phyloP scores from a whole-genome alignment of 2,329 filamentous ascomycete species.

The Aspergillus amoenus region DNA sequence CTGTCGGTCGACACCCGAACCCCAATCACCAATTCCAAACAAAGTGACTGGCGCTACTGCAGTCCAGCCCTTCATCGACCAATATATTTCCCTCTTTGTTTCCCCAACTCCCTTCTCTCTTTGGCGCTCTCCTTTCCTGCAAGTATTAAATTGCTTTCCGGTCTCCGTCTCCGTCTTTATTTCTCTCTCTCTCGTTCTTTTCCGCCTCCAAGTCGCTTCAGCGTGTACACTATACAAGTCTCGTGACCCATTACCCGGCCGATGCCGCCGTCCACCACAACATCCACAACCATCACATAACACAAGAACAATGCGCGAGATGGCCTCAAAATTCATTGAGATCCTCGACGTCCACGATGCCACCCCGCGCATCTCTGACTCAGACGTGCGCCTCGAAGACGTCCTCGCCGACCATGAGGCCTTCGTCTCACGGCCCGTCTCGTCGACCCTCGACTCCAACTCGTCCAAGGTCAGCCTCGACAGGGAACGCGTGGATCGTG shows the following conservation, averaged over 20 bases:
- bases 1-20: neutral
- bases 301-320: conserved; percentile 26
- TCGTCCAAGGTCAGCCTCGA: conserved; percentile 35
- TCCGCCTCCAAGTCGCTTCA: neutral
- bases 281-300: neutral
- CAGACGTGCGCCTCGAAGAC: conserved; percentile 45
- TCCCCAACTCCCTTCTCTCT: neutral
- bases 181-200: neutral
- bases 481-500: conserved; percentile 24
- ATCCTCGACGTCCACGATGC: conserved; percentile 41
- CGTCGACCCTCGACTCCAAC: conserved; percentile 37
- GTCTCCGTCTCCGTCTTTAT: neutral
- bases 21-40: conserved; percentile 2
- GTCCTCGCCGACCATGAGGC: conserved; percentile 43
- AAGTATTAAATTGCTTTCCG: neutral
- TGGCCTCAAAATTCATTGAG: conserved; percentile 45
- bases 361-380: conserved; percentile 35
- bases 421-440: conserved; percentile 33
- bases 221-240: neutral
- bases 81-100: conserved; percentile 7
- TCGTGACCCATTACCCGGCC: neutral
- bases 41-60: conserved; percentile 11
- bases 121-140: neutral
- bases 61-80: conserved; percentile 9
- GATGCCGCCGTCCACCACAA: conserved; percentile 1